Evolutionary conservation across 2,329 filamentous ascomycete species (phyloP), one percentile per base, ranked within the genome.

Genomic region (Penicillium olsonii): DNA sequence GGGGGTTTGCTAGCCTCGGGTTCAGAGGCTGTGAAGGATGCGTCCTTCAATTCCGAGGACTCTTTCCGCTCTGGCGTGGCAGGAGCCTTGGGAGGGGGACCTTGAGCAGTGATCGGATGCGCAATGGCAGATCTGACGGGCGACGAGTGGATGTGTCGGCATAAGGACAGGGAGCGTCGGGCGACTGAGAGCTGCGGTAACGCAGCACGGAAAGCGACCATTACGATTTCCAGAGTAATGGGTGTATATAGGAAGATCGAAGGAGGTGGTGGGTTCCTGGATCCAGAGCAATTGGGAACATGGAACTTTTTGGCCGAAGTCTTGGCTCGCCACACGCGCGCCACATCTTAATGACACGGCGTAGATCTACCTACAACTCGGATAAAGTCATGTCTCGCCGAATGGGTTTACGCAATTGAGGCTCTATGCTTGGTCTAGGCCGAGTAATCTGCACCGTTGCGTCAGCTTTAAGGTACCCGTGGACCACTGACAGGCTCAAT

Each of bases 21-120:
- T 41, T 45, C 52, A 3, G 42, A 7, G 14, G 14, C 29, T 29
- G 35, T 17, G 37, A 47, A 35, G 11, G 48, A 70, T 53, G 41
- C 68, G 72, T 44, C 74, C 55, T 54, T 75, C 67, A 37, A 78
- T 45, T 74, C 75, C 14, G 80, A 63, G 15, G 75, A 68, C 33
- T 77, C 75, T 44, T 75, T 69, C 24, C 78, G 74, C 48, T 76
- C 74, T 14, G 77, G 66, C 5, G 80, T 75, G 41, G 75, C 70
- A 14, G 83, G 83, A 17, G 80, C 75, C 56, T 76, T 76, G 3
- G 83, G 83, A 31, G 83, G 83, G 44, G 82, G 82, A 4, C 82
- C 83, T 41, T 81, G 75, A 10, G 82, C 77, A 10, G 80, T 83
- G 45, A 82, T 75, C 54, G 81, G 77, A 49, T 84, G 74, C 12